Evolutionary conservation across 108 stramenopile genomes (phyloP), one percentile per base, ranked within the genome.

Genomic region (Cylindrotheca closterium): DNA sequence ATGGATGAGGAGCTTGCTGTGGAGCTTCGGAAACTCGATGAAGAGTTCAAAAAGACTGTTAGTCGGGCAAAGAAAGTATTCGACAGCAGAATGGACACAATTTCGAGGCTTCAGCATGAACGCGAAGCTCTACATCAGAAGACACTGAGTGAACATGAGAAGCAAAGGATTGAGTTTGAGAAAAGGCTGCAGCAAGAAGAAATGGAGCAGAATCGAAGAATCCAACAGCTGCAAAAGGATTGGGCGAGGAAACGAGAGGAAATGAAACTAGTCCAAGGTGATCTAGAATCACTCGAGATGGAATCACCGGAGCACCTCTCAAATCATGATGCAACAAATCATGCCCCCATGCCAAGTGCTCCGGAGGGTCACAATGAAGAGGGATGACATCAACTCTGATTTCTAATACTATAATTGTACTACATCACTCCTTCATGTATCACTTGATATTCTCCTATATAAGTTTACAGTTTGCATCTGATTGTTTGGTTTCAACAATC

Each of bases 121-220:
- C 75, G 81, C 26, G 93, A 94, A 67, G 85, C 80, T 24, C 88
- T 84, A 60, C 94, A 92, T 45, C 75, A 79, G 64, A 95, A 92
- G 77, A 88, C 83, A 34, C 78, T 92, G 1, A 83, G 89, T 63
- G 88, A 90, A 66, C 91, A 92, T 55, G 83, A 95, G 63, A 92
- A 87, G 72, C 91, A 92, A 47, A 68, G 83, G 28, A 75, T 77
- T 8, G 94, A 88, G 52, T 92, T 90, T 68, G 91, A 92, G 72
- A 92, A 95, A 61, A 71, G 93, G 55, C 64, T 87, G 23, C 78
- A 85, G 31, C 74, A 82, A 46, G 93, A 88, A 37, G 93, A 86
- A 67, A 85, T 83, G 28, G 86, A 94, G 58, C 93, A 94, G 59
- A 71, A 75, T 46, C 76, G 76, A 29, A 72, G 93, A 55, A 69